Base-by-base conservation (phyloP, 2,329 filamentous ascomycete genomes). In the Gyromitra esculenta region DNA sequence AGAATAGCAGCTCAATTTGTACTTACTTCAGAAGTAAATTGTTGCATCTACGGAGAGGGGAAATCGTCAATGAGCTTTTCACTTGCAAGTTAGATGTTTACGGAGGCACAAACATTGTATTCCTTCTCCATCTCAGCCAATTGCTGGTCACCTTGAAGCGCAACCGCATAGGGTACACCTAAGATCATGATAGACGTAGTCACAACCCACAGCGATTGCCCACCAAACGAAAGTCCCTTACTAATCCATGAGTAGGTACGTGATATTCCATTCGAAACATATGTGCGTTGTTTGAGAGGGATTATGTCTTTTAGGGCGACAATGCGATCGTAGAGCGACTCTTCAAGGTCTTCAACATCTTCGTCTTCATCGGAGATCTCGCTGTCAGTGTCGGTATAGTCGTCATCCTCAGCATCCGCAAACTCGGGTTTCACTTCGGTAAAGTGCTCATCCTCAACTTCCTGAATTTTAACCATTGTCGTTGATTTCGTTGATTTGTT, bases 41-140 rank as follows among this genome's bases (percentile, higher is more conserved):
- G 75, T 62, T 71, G 72, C 72, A 77, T 63, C 75, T 77, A 57
- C 56, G 8, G 13, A 18, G n/a, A 25, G 41, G 52, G n/a, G 13
- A 48, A 54, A 70, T n/a, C 70, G 65, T 18, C 9, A 56, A 62
- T n/a, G 13, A 21, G 37, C 52, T 56, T 25, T 60, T 48, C 5
- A 5, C 18, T 6, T 13, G 18, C 13, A 6, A 45, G 35, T 25
- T 13, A 11, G 21, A 41, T 35, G 1, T 31, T 43, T 75, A 5
- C 18, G 57, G n/a, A 31, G 35, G 31, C 31, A 54, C 75, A 41
- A 63, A 77, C 75, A 50, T 75, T 75, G 89, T 94, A 93, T 87
- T 97, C 95, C 85, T 94, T 90, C 90, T 99, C 96, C 93, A 97
- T 96, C 87, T 97, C 95, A 80, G 94, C 88, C 84, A 97, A 90